Evolutionary conservation across 2,329 filamentous ascomycete species (phyloP), one percentile per base, ranked within the genome.

Genomic region (Trichoderma koningiopsis): DNA sequence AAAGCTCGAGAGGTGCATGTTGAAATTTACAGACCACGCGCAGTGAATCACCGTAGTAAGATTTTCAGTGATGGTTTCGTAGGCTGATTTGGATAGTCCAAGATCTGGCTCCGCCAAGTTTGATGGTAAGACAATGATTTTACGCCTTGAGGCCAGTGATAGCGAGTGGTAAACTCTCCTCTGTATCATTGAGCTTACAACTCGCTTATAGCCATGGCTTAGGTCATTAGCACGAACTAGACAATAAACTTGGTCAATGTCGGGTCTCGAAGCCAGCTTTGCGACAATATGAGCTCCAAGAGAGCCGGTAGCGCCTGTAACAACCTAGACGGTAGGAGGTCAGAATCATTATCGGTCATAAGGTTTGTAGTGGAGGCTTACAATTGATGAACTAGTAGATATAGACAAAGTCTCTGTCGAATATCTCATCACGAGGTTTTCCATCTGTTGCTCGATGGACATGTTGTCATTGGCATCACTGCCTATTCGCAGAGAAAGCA

Each of bases 241-340:
- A 67, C 83, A 84, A 79, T 85, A 87, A 1, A 89, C 78, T 7
- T 78, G 78, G 37, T 80, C 77, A 37, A 92, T 81, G 24, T 86
- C 85, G 13, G 86, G 82, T n/a, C 86, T 81, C 2, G 83, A 81
- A 1, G 86, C 84, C 16, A 92, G 83, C n/a, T 88, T 84, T 4
- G 85, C 83, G 1, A 88, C 81, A 1, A 89, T 78, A 72, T 90
- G 88, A 0, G 87, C 85, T 6, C 89, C 89, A 0, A 91, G 81
- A 1, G 88, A 89, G 7, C 89, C 89, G 0, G 89, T 91, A 1
- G 85, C 84, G 11, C 89, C 89, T 1, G 89, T 91, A 14, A 65
- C 62, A 31, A 65, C 52, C 62, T 65, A 16, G 4, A 2, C 16
- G 3, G 14, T 10, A 13, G 8, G 22, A 22, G 16, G 24, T 65